Evolutionary conservation across 129 eudicot species (phyloP), one percentile per base, ranked within the genome.

Genomic region (Lactuca saligna): DNA sequence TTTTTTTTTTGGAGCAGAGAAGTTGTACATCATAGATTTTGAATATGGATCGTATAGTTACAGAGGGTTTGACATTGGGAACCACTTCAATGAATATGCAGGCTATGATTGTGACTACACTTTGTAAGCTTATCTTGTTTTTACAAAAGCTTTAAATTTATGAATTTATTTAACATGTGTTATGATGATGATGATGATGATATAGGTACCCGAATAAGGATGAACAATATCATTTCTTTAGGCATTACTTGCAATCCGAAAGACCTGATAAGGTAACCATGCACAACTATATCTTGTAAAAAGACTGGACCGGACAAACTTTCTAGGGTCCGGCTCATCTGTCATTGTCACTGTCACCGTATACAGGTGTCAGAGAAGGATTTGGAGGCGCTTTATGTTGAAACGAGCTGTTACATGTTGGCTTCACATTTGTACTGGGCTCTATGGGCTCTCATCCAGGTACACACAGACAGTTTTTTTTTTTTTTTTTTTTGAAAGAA

Each of bases 391-490:
- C 80, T 93, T 17, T 87, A 87, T 66, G 82, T 87, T 62, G 99
- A 93, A 81, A 87, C 97, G 35, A 83, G 78, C 68, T 49, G 81
- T 66, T 94, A 85, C 78, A 87, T 80, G 89, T 66, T 94, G 71
- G 96, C 95, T 75, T 94, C 99, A 71, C 99, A 89, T 69, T 31
- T 94, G 68, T 94, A 83, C 65, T 94, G 99, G 99, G 99, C 99
- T 44, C 31, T 94, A 76, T 94, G 99, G 99, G 99, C 97, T 60
- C 62, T 90, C 44, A 94, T 93, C 63, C 99, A 93, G 99, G 99
- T 93, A 81, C 34, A 16, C 53, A 46, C 15, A 12, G 13, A 42
- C 34, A 17, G 12, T 3, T 41, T 37, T 33, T 38, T 61, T 17
- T 48, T 16, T 10, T 3, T 57, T 14, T 2, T 33, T 25, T 25